Conservation (phyloP, 257 asterid genomes). For the Paraleonurus japonicus region DNA sequence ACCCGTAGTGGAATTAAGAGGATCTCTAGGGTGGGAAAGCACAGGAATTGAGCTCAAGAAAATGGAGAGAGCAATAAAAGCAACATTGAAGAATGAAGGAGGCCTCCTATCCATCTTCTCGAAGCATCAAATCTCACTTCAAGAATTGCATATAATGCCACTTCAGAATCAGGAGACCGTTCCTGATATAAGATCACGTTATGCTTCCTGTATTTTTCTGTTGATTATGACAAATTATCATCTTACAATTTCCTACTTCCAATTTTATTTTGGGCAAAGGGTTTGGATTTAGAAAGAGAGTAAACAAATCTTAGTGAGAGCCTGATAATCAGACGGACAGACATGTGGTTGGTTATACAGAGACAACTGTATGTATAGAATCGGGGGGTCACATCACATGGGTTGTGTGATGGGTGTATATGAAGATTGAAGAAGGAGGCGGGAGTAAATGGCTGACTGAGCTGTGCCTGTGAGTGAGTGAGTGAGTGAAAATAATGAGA, state of each 20-base stretch:
- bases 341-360: background rate
- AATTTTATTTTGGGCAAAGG: background rate
- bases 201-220: background rate
- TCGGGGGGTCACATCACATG: conserved; percentile 13
- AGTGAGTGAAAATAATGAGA: background rate
- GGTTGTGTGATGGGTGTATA: background rate
- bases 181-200: background rate
- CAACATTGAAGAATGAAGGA: conserved; percentile 11
- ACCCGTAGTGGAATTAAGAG: conserved; percentile 46
- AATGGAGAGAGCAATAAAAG: conserved; percentile 24
- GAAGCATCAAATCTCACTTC: conserved; percentile 37
- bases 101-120: conserved; percentile 32
- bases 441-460: conserved; percentile 36
- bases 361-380: background rate
- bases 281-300: conserved; percentile 11
- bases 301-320: conserved; percentile 14
- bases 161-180: background rate
- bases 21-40: conserved; percentile 32
- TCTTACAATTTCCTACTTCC: background rate
- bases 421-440: conserved; percentile 33
- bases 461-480: conserved; percentile 14
- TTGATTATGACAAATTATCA: background rate
- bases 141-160: conserved; percentile 18
- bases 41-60: conserved; percentile 29
- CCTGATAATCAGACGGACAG: background rate